Percentiles rank a stretch among this genome's conserved stretches.
phyloP scores from a whole-genome alignment of 345 rosid species.

The Pistacia integerrima region DNA sequence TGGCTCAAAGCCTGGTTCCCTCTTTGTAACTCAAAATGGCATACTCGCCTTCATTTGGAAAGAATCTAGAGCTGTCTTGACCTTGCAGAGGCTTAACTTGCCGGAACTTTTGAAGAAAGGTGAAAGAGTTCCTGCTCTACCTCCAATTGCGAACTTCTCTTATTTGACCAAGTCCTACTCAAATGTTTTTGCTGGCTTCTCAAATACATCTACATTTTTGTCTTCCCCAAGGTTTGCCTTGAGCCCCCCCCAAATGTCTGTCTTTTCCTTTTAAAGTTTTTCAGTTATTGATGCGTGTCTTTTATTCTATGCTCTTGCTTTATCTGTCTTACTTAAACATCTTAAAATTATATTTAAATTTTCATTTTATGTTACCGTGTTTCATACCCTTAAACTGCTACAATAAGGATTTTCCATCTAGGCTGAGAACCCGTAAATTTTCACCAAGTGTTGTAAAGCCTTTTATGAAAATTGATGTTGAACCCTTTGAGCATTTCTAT shows the following conservation, averaged over 20 bases:
- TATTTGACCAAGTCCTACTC: slow-evolving; percentile 81
- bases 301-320: neutral
- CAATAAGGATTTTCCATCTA: too few species aligned
- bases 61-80: slow-evolving; percentile 68
- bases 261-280: neutral
- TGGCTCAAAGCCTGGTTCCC: slow-evolving; percentile 82
- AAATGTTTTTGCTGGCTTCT: slow-evolving; percentile 68
- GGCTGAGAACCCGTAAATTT: too few species aligned
- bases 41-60: slow-evolving; percentile 86
- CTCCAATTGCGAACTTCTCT: slow-evolving; percentile 68
- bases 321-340: neutral
- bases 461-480: neutral
- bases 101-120: slow-evolving; percentile 79
- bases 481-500: neutral
- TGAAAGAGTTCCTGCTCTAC: slow-evolving; percentile 57
- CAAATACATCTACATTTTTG: slow-evolving; percentile 38
- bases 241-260: neutral
- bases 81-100: slow-evolving; percentile 70
- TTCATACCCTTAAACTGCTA: too few species aligned
- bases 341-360: too few species aligned
- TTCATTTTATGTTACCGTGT: too few species aligned
- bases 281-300: neutral
- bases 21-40: slow-evolving; percentile 63
- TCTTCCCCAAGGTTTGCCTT: slow-evolving; percentile 53
- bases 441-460: neutral